phyloP scores from a whole-genome alignment of 345 rosid species.

The Punica granatum region DNA sequence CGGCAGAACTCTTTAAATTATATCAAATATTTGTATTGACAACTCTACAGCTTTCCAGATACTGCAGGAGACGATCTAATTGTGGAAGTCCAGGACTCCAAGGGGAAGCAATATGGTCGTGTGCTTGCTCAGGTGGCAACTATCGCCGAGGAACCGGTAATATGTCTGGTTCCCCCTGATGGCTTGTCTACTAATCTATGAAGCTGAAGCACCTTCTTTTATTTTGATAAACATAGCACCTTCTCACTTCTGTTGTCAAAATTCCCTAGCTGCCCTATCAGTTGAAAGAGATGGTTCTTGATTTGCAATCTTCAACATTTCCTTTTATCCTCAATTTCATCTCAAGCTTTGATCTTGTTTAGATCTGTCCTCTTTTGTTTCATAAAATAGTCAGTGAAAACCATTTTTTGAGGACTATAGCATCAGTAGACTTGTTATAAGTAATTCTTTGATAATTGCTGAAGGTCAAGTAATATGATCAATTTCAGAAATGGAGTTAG shows the following conservation, averaged over 20 bases:
- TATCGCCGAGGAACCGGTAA: constrained; percentile 61
- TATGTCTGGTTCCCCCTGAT: constrained; percentile 5
- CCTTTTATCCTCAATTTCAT: too few species aligned
- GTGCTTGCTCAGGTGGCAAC: constrained; percentile 81
- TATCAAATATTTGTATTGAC: constrained; percentile 17
- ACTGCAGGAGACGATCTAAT: constrained; percentile 86
- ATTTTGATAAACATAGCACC: not conserved
- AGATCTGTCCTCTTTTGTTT: not conserved
- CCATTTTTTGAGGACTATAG: not conserved
- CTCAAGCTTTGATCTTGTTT: not conserved
- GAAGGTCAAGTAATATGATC: not conserved
- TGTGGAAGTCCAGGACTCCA: constrained; percentile 82
- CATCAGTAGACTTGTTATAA: not conserved
- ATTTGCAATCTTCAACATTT: not conserved
- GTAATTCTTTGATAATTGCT: not conserved
- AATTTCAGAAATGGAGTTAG: not conserved
- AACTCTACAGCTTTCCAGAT: constrained; percentile 84
- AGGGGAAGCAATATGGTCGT: constrained; percentile 80
- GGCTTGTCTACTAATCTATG: constrained; percentile 2
- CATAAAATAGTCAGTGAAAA: not conserved
- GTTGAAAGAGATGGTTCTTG: not conserved
- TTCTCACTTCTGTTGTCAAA: too few species aligned
- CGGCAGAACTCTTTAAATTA: constrained; percentile 12
- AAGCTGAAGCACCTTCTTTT: not conserved
- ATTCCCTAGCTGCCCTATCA: too few species aligned